phyloP scores from a whole-genome alignment of 441 rosid species.

The Croton laevigatus region DNA sequence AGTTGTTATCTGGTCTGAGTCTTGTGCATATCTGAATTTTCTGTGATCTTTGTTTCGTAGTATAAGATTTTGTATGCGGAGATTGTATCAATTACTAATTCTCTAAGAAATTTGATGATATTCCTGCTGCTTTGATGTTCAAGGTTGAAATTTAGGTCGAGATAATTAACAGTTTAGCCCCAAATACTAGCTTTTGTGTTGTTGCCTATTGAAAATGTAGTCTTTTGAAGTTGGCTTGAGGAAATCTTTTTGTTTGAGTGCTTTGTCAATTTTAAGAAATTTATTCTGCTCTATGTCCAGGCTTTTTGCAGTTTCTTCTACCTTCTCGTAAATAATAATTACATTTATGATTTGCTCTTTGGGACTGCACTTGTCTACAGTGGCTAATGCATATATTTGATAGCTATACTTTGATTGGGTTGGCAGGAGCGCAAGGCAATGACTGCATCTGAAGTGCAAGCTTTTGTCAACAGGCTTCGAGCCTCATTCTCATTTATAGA shows the following conservation, averaged over 20 bases:
- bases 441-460: constrained; percentile 64
- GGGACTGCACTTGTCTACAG: background rate
- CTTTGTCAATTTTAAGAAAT: background rate
- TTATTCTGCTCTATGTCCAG: background rate
- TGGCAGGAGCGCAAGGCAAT: constrained; percentile 79
- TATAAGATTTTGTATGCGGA: background rate
- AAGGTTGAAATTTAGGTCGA: background rate
- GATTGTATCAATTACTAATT: background rate
- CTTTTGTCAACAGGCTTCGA: constrained; percentile 64
- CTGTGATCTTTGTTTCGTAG: background rate
- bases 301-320: background rate
- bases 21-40: constrained; percentile 1
- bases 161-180: background rate
- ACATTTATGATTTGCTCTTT: background rate
- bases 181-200: background rate
- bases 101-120: background rate
- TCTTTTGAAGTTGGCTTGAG: background rate
- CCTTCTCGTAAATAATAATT: constrained; percentile 3
- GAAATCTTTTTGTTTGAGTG: background rate
- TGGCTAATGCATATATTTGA: constrained; percentile 23
- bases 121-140: background rate
- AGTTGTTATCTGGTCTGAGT: constrained; percentile 1
- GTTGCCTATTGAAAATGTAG: background rate
- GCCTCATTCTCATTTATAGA: constrained; percentile 70
- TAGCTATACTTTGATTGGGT: constrained; percentile 23